Conservation (phyloP, 768 basidiomycete species). For the Tricholoma sp. region DNA sequence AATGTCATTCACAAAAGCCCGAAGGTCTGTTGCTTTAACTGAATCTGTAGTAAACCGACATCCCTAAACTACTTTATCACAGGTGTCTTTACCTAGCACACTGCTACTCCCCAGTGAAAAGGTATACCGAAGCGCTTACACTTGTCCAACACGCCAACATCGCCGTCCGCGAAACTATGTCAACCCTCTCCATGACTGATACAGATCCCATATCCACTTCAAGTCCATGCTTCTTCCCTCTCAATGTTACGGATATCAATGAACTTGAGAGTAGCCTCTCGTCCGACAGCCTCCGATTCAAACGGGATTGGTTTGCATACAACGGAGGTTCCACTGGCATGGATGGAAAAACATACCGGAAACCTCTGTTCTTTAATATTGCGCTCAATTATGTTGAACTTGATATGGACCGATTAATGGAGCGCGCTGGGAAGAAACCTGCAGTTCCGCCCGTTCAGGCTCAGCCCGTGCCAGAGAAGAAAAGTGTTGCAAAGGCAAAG, state of each 20-base stretch:
- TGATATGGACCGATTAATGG: constrained; percentile 73
- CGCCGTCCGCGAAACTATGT: constrained; percentile 68
- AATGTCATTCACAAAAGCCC: constrained; percentile 67
- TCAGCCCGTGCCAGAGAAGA: constrained; percentile 38
- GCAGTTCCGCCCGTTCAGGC: constrained; percentile 11
- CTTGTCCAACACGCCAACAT: constrained; percentile 68
- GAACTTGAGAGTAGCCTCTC: constrained; percentile 49
- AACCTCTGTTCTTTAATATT: constrained; percentile 91
- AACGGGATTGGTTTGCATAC: constrained; percentile 73
- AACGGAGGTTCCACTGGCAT: constrained; percentile 58
- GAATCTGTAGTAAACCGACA: not conserved
- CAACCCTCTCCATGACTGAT: constrained; percentile 43
- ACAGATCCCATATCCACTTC: constrained; percentile 40
- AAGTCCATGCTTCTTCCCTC: constrained; percentile 50
- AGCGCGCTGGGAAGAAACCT: constrained; percentile 60
- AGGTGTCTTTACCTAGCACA: constrained; percentile 76
- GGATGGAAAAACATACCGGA: constrained; percentile 54
- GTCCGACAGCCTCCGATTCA: constrained; percentile 44
- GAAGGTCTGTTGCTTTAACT: constrained; percentile 40
- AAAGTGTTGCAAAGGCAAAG: constrained; percentile 46
- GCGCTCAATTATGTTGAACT: constrained; percentile 89
- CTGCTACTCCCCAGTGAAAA: constrained; percentile 65
- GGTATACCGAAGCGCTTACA: constrained; percentile 66
- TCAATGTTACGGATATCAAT: constrained; percentile 38
- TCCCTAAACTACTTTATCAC: not conserved